A percentile compares a stretch with the other conserved stretches of the same genome.
These are phyloP conservation scores for Podila verticillata DNA, from an alignment of 192 early-diverging fungal genomes.

Conservation along the genomic window DNA sequence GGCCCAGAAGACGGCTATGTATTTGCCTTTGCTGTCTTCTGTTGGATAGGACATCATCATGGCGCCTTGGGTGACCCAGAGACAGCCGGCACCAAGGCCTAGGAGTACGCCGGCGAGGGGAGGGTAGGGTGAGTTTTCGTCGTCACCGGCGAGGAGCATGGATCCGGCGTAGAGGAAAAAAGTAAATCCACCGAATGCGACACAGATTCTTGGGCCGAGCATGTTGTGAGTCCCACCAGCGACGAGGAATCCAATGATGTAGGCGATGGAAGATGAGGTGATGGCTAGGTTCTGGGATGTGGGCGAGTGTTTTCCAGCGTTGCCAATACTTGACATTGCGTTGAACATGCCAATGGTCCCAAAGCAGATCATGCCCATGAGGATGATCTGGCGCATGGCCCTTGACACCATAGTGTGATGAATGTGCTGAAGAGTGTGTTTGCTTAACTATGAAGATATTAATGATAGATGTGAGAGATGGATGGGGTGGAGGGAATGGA, in stretches of 20 bases:
- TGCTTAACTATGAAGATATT: not conserved
- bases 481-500: not conserved
- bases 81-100: conserved; percentile 78
- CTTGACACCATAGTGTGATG: conserved; percentile 36
- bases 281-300: conserved; percentile 45
- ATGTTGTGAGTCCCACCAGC: conserved; percentile 84
- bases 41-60: conserved; percentile 90
- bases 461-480: not conserved
- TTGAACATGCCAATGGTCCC: conserved; percentile 54
- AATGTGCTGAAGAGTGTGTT: not conserved
- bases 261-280: conserved; percentile 58
- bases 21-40: conserved; percentile 82
- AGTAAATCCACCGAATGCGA: conserved; percentile 72
- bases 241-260: conserved; percentile 78
- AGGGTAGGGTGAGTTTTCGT: conserved; percentile 63
- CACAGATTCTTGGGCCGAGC: conserved; percentile 73
- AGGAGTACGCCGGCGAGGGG: conserved; percentile 81
- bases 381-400: conserved; percentile 53
- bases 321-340: conserved; percentile 47
- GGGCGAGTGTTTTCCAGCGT: conserved; percentile 47
- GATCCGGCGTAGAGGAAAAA: conserved; percentile 86
- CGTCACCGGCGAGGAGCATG: conserved; percentile 72
- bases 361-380: conserved; percentile 52
- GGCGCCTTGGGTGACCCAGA: conserved; percentile 81
- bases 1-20: conserved; percentile 88